Percentiles rank a stretch among this genome's conserved stretches.
phyloP scores from a whole-genome alignment of 441 rosid species.

The Euphorbia celastroides region DNA sequence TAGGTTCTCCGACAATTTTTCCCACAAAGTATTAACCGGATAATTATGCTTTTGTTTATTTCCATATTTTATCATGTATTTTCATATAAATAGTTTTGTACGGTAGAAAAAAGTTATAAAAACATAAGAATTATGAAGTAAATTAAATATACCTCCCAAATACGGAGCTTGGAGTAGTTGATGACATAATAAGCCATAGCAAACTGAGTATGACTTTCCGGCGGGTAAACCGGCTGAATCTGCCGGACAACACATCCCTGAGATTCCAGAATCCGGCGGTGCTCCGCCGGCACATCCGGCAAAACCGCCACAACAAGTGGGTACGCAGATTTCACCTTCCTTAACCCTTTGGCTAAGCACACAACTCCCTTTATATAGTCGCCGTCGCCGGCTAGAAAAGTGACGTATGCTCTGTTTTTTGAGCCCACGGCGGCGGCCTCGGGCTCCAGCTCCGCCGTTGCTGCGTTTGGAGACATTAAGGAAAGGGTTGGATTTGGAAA shows the following conservation, averaged over 20 bases:
- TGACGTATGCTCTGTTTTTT: constrained; percentile 51
- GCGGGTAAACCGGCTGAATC: constrained; percentile 58
- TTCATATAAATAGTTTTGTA: no score
- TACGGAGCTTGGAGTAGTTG: constrained; percentile 70
- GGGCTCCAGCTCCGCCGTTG: constrained; percentile 5
- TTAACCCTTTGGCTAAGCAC: constrained; percentile 69
- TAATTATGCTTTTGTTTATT: no score
- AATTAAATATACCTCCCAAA: constrained; percentile 53
- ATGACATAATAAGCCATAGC: constrained; percentile 70
- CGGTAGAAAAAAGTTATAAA: no score
- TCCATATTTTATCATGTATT: no score
- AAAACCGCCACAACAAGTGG: constrained; percentile 70
- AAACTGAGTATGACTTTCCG: constrained; percentile 40
- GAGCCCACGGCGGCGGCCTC: background rate
- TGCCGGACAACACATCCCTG: constrained; percentile 71
- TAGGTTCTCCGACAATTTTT: no score
- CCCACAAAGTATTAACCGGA: no score
- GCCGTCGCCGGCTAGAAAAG: constrained; percentile 68
- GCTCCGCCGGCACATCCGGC: constrained; percentile 70
- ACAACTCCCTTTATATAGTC: constrained; percentile 75
- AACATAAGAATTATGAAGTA: no score
- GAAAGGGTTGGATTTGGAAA: background rate
- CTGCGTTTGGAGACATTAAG: constrained; percentile 30
- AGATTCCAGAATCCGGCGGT: constrained; percentile 50
- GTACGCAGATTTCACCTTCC: constrained; percentile 45